Base-by-base conservation (phyloP, 106 monocot species). In the Phalaenopsis aphrodite region DNA sequence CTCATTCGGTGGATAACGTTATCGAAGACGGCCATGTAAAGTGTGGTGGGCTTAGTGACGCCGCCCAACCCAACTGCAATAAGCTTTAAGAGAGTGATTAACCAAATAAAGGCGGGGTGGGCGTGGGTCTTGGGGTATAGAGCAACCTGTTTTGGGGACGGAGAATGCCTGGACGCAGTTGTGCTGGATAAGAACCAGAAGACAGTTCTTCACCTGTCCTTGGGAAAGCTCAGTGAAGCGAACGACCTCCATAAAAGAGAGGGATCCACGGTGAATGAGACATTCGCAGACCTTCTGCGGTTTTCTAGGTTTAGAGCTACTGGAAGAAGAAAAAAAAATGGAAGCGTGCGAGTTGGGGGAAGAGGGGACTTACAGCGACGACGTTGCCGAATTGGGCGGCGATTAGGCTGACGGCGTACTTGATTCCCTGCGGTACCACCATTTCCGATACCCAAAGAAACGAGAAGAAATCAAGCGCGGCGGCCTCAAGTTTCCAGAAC, bases 91-190 rank as follows among this genome's bases (percentile, higher is more conserved):
- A 76, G 12, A 9, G 3, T 30, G 10, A 76, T 17, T 48, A n/a
- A 52, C 23, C 3, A 21, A 49, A 52, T 1, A 30, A 76, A 7
- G 48, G 30, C 3, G 10, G 68, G 10, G 14, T 30, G 5, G 1
- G 15, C 14, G 52, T 12, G 52, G 52, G 52, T 52, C 14, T 52
- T 52, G 52, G 19, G 46, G 42, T 47, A n/a, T n/a, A 67, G 55
- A 38, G 39, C 47, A 49, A 93, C 93, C 88, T 69, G 65, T 16
- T 78, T 73, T 84, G 45, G 85, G 80, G 42, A 79, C 4, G 18
- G 86, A 91, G 83, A 90, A 99, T 75, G 93, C 89, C 87, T 99
- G 95, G 41, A 93, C 89, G 87, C 95, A 99, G 83, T 95, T 95
- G 74, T 99, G 95, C 78, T 99, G 99, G 81, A 95, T 86, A 57